phyloP scores from a whole-genome alignment of 768 basidiomycete genomes.

The Boletus rubescentipes region DNA sequence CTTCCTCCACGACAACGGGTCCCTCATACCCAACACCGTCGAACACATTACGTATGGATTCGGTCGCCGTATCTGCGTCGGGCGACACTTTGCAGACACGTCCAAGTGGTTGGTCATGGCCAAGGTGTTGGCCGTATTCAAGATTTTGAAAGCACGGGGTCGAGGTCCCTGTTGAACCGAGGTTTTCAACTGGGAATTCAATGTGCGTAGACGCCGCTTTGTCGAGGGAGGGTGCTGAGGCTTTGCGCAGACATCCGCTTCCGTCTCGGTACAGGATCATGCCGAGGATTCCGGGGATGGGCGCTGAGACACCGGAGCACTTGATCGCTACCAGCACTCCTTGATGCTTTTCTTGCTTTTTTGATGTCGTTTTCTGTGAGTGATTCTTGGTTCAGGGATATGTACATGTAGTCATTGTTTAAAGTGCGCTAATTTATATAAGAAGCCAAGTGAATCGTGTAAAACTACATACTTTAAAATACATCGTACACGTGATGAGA shows the following conservation, averaged over 20 bases:
- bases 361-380: not conserved
- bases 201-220: slow-evolving; percentile 3
- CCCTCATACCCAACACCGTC: slow-evolving; percentile 4
- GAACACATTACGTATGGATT: slow-evolving; percentile 22
- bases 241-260: not conserved
- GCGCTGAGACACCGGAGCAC: not conserved
- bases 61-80: slow-evolving; percentile 24
- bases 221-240: no score
- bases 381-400: not conserved
- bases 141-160: slow-evolving; percentile 6
- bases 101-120: slow-evolving; percentile 13
- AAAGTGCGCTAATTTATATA: not conserved
- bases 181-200: not conserved
- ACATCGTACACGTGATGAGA: not conserved
- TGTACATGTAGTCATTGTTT: no score
- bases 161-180: slow-evolving; percentile 6
- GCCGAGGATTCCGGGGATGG: not conserved
- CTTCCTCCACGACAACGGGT: slow-evolving; percentile 31
- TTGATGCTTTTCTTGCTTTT: not conserved
- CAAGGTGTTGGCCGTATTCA: slow-evolving; percentile 12
- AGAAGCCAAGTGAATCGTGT: not conserved
- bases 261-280: not conserved
- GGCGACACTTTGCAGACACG: slow-evolving; percentile 19
- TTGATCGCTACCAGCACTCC: not conserved
- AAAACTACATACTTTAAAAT: slow-evolving; percentile 2